Percentiles rank a stretch among this genome's conserved stretches.
phyloP scores from a whole-genome alignment of 352 stramenopile genomes.

The Thalassiosira ordinaria region DNA sequence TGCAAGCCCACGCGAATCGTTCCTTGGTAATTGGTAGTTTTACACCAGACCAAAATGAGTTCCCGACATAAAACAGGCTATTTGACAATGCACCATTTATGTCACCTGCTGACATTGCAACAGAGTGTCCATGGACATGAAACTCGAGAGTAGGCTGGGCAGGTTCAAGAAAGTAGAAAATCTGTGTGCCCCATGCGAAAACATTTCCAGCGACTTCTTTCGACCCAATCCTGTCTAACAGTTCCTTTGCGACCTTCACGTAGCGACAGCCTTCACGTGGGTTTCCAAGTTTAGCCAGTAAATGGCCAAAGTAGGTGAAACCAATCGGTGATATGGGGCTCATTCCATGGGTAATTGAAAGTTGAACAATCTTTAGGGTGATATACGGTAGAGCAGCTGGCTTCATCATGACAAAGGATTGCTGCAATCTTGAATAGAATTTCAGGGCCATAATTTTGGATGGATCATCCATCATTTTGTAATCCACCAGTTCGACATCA shows the following conservation, averaged over 20 bases:
- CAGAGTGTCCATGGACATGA: slow-evolving; percentile 8
- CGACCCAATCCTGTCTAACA: slow-evolving; percentile 20
- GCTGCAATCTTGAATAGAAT: slow-evolving; percentile 23
- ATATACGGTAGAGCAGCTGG: slow-evolving; percentile 15
- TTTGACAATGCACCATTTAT: slow-evolving; percentile 23
- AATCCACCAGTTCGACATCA: slow-evolving; percentile 27
- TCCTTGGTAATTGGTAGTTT: slow-evolving; percentile 16
- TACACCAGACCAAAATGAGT: neutral
- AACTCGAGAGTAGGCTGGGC: slow-evolving; percentile 20
- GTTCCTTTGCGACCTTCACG: slow-evolving; percentile 14
- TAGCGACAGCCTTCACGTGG: slow-evolving; percentile 22
- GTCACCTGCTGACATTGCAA: slow-evolving; percentile 35
- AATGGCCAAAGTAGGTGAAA: slow-evolving; percentile 28
- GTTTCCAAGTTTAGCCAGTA: slow-evolving; percentile 25
- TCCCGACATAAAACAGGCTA: neutral
- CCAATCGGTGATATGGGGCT: slow-evolving; percentile 23
- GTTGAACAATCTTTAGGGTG: slow-evolving; percentile 30
- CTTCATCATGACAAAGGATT: neutral
- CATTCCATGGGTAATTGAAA: slow-evolving; percentile 41
- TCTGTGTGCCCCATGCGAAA: slow-evolving; percentile 13
- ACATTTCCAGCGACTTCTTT: slow-evolving; percentile 36
- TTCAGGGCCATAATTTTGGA: slow-evolving; percentile 33
- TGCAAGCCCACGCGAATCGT: neutral
- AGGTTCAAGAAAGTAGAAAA: slow-evolving; percentile 31
- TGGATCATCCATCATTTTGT: slow-evolving; percentile 33